Conservation (phyloP, 179 eudicot genomes). For the Beta corolliflora region DNA sequence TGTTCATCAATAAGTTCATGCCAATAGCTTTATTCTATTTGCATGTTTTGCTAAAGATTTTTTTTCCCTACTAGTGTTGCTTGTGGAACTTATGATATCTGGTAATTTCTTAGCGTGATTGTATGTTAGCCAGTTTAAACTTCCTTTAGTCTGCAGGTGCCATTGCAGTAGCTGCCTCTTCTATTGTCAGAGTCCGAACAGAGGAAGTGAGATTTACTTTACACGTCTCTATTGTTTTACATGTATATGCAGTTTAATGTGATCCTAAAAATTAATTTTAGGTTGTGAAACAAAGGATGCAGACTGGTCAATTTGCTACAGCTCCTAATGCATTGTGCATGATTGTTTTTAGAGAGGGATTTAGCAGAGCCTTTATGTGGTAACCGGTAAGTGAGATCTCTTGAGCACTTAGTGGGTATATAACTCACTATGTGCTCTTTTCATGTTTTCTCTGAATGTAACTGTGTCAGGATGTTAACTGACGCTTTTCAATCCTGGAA, state of each 20-base stretch:
- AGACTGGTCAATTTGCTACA: constrained; percentile 82
- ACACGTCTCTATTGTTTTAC: not conserved
- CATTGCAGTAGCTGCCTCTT: constrained; percentile 86
- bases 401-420: not conserved
- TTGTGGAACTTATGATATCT: not conserved
- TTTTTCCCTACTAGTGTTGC: not conserved
- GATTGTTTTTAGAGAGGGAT: constrained; percentile 80
- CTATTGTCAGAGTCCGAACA: constrained; percentile 57
- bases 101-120: not conserved
- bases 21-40: not conserved
- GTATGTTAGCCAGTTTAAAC: constrained; percentile 23
- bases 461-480: not conserved
- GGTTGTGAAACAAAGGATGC: constrained; percentile 97
- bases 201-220: constrained; percentile 49
- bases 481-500: not conserved
- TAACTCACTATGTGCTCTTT: not conserved
- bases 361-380: constrained; percentile 66
- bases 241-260: constrained; percentile 13
- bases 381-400: constrained; percentile 45
- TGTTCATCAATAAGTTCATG: not conserved
- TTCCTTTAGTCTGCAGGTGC: constrained; percentile 84
- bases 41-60: not conserved
- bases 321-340: constrained; percentile 70
- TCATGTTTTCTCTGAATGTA: not conserved
- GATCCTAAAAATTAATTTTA: constrained; percentile 32